Evolutionary conservation across 495 filamentous ascomycete genomes (phyloP).

Genomic region (Xylaria curta): DNA sequence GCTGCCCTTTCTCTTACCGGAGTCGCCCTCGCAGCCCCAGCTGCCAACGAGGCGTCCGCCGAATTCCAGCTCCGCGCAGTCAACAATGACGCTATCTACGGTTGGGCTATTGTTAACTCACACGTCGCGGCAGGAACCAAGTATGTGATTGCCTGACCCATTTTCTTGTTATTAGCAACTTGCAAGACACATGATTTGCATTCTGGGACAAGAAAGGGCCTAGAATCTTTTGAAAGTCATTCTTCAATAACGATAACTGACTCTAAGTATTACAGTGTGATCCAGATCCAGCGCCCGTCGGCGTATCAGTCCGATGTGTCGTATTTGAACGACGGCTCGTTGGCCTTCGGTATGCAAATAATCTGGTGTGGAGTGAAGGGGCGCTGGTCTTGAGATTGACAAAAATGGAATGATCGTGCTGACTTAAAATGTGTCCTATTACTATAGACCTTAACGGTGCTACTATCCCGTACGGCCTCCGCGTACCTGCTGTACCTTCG

Average conservation of each 20-base stretch:
- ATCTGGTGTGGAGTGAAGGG: not conserved
- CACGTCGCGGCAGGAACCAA: constrained; percentile 7
- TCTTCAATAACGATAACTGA: not conserved
- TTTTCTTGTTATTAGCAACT: not conserved
- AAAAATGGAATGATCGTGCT: not conserved
- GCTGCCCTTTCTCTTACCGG: constrained; percentile 17
- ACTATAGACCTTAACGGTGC: not conserved
- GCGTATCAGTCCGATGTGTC: constrained; percentile 18
- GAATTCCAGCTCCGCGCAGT: constrained; percentile 8
- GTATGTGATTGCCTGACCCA: not conserved
- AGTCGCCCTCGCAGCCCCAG: constrained; percentile 8
- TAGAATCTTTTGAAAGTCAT: not conserved
- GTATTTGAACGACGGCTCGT: not conserved
- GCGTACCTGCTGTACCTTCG: not conserved
- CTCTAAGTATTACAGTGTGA: not conserved
- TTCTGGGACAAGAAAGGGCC: not conserved
- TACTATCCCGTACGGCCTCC: constrained; percentile 11
- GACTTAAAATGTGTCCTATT: not conserved
- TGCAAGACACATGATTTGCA: not conserved
- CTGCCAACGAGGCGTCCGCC: not conserved
- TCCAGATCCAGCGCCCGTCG: constrained; percentile 22
- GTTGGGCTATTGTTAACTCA: constrained; percentile 21
- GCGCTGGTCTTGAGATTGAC: not conserved
- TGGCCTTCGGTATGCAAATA: constrained; percentile 21
- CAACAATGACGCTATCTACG: constrained; percentile 3